Percentiles rank a stretch among this genome's conserved stretches.
phyloP scores from a whole-genome alignment of 208 protist genomes.

The Acanthamoeba triangularis region DNA sequence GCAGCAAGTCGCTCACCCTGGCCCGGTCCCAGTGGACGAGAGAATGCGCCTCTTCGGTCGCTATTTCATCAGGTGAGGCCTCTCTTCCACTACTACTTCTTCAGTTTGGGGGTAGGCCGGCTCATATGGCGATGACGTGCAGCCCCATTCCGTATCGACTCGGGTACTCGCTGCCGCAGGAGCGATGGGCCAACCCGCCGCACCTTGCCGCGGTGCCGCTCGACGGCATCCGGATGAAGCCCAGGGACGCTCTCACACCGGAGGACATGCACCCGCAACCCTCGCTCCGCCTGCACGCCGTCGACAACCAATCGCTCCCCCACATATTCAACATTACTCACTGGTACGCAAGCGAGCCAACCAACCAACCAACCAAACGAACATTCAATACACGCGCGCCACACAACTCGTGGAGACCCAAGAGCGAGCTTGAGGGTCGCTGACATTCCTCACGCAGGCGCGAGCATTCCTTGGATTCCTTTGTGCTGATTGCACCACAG shows the following conservation, averaged over 20 bases:
- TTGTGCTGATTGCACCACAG: background rate
- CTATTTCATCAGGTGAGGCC: background rate
- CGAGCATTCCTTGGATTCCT: background rate
- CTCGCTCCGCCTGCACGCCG: background rate
- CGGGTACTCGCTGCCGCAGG: background rate
- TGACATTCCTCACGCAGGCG: background rate
- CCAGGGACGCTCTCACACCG: background rate
- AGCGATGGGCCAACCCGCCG: background rate
- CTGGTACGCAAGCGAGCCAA: background rate
- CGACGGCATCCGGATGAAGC: background rate
- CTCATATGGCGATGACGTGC: background rate
- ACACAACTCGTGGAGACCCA: too few species aligned
- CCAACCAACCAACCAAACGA: background rate
- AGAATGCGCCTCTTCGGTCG: constrained; percentile 49
- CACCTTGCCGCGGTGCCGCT: background rate
- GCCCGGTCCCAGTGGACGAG: background rate
- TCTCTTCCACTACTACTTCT: background rate
- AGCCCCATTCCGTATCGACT: background rate
- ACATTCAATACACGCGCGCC: background rate
- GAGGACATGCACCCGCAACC: background rate
- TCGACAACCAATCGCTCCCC: background rate
- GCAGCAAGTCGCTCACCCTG: background rate
- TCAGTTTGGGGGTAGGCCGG: background rate
- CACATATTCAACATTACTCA: constrained; percentile 14
- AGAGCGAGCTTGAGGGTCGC: background rate